Percentiles rank a stretch among this genome's conserved stretches.
These are phyloP conservation scores for Carnegiea gigantea DNA, from an alignment of 179 eudicot genomes.

Conservation along the genomic window DNA sequence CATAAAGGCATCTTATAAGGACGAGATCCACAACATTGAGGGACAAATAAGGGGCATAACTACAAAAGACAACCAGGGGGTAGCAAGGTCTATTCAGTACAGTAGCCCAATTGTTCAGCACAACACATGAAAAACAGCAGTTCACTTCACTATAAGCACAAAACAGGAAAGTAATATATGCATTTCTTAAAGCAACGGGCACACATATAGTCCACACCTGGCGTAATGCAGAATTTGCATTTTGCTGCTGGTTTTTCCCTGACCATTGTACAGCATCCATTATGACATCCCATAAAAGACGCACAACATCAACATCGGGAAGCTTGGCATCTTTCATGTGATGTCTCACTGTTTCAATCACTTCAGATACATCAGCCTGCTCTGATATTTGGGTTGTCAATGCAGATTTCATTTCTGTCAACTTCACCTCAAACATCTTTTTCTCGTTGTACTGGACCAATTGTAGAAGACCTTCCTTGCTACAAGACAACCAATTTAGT, in stretches of 20 bases:
- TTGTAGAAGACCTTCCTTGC: slow-evolving; percentile 73
- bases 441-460: slow-evolving; percentile 92
- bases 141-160: not conserved
- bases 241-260: slow-evolving; percentile 98
- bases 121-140: not conserved
- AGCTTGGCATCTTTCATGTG: slow-evolving; percentile 89
- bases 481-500: slow-evolving; percentile 30
- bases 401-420: slow-evolving; percentile 89
- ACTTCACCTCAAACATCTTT: slow-evolving; percentile 90
- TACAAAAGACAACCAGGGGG: too few species aligned
- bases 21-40: not conserved
- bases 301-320: slow-evolving; percentile 88
- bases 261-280: slow-evolving; percentile 99
- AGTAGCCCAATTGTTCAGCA: too few species aligned
- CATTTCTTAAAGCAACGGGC: not conserved
- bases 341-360: slow-evolving; percentile 79
- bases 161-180: not conserved
- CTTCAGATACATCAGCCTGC: slow-evolving; percentile 83
- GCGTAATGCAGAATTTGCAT: slow-evolving; percentile 88
- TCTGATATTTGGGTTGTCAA: slow-evolving; percentile 86
- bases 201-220: slow-evolving; percentile 50
- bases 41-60: too few species aligned
- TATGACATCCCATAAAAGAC: slow-evolving; percentile 88
- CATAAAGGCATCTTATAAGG: not conserved
- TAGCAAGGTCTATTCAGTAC: too few species aligned